Evolutionary conservation across 2,329 filamentous ascomycete species (phyloP).

Genomic region (Fusarium sp.): DNA sequence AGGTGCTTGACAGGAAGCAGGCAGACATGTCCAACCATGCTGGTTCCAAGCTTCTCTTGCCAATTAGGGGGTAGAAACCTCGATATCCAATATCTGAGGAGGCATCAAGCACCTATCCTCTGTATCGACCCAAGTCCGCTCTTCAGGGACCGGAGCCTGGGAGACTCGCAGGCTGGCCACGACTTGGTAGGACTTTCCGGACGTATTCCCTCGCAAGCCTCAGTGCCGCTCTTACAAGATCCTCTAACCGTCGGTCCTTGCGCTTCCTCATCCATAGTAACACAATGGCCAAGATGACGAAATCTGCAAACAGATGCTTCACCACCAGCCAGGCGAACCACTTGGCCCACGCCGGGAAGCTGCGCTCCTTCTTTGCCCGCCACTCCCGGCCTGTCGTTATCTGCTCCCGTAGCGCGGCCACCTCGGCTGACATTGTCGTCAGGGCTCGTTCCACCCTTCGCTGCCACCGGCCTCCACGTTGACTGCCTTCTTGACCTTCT

Average conservation of each 20-base stretch:
- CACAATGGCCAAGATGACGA: slow-evolving; percentile 72
- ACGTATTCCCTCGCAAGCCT: slow-evolving; percentile 68
- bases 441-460: slow-evolving; percentile 86
- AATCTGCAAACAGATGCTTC: slow-evolving; percentile 81
- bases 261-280: slow-evolving; percentile 78
- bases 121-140: not conserved
- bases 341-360: slow-evolving; percentile 75
- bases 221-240: slow-evolving; percentile 75
- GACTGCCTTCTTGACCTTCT: slow-evolving; percentile 44
- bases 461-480: slow-evolving; percentile 73
- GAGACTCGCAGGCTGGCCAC: not conserved
- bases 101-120: not conserved
- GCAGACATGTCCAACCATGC: not conserved
- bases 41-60: not conserved
- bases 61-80: not conserved
- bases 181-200: slow-evolving; percentile 65
- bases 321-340: slow-evolving; percentile 77
- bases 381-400: slow-evolving; percentile 82
- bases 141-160: not conserved
- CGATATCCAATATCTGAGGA: not conserved
- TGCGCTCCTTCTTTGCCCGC: slow-evolving; percentile 72
- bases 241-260: slow-evolving; percentile 78
- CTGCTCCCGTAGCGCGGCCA: slow-evolving; percentile 92
- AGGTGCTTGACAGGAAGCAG: not conserved
- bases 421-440: slow-evolving; percentile 90